These are phyloP conservation scores for Zoysia pacifica DNA, from an alignment of 176 grass and related monocot genomes.

Conservation along the genomic window DNA sequence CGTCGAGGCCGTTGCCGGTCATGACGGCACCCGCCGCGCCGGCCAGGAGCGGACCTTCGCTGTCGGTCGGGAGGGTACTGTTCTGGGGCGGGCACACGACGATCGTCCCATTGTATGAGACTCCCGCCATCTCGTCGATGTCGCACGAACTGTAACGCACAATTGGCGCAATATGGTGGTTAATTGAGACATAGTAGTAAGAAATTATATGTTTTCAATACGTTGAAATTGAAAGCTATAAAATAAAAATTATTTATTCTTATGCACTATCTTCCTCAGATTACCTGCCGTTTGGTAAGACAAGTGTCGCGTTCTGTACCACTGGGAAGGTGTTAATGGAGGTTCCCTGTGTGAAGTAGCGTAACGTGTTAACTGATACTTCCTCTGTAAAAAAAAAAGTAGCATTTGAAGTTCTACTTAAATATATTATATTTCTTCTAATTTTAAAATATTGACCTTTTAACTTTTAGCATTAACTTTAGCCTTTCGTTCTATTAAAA, in stretches of 20 bases:
- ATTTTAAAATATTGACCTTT: too few relatives aligned
- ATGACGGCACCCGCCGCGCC: constrained; percentile 23
- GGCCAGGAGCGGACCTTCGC: neutral
- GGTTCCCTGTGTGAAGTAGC: neutral
- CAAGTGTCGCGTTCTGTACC: neutral
- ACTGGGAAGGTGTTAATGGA: constrained; percentile 18
- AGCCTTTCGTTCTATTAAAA: too few relatives aligned
- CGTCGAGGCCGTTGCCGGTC: rapidly evolving
- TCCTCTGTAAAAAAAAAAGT: too few relatives aligned
- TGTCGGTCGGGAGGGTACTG: neutral
- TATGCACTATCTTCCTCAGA: neutral
- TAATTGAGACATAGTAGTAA: too few relatives aligned
- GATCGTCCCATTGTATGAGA: constrained; percentile 17
- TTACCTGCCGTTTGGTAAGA: constrained; percentile 7
- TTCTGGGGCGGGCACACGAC: neutral
- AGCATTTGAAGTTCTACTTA: too few relatives aligned
- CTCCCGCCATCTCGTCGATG: neutral
- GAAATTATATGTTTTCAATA: too few relatives aligned
- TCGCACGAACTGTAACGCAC: neutral
- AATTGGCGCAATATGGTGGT: too few relatives aligned
- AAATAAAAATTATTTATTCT: too few relatives aligned
- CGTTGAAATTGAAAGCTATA: too few relatives aligned
- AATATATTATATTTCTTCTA: too few relatives aligned
- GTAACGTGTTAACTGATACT: too few relatives aligned
- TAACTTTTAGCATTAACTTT: too few relatives aligned